A percentile compares a stretch with the other conserved stretches of the same genome.
Conservation (phyloP, 2,329 filamentous ascomycete species). For the Venturia pyrina region DNA sequence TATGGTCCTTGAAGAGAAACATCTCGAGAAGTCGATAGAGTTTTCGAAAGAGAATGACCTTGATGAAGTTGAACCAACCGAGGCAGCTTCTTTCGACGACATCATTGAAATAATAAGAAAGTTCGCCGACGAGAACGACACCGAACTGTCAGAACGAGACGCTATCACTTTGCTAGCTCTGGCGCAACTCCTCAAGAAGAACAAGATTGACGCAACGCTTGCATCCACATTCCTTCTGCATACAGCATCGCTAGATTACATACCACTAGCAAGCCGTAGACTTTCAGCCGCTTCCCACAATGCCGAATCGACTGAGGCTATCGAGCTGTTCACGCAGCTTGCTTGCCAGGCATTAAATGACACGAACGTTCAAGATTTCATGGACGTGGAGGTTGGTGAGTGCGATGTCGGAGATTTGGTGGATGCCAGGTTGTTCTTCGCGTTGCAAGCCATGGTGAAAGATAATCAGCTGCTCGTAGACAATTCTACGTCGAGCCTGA, state of each 20-base stretch:
- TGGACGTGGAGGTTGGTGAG: background rate
- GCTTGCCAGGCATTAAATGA: slow-evolving; percentile 31
- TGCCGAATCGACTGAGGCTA: background rate
- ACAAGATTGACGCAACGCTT: slow-evolving; percentile 21
- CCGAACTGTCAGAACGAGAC: slow-evolving; percentile 24
- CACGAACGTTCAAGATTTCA: slow-evolving; percentile 22
- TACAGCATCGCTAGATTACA: background rate
- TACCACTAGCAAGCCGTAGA: background rate
- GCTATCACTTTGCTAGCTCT: slow-evolving; percentile 23
- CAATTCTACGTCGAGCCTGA: background rate
- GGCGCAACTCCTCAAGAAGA: slow-evolving; percentile 23
- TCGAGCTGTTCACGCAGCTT: slow-evolving; percentile 23
- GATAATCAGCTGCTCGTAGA: slow-evolving; percentile 12
- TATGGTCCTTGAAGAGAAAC: slow-evolving; percentile 33
- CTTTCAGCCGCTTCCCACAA: background rate
- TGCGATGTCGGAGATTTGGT: slow-evolving; percentile 43
- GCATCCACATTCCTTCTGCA: slow-evolving; percentile 35
- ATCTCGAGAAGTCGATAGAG: background rate
- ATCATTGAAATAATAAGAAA: background rate
- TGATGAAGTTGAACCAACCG: background rate
- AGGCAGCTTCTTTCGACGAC: background rate
- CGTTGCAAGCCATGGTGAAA: background rate
- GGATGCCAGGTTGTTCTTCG: slow-evolving; percentile 36
- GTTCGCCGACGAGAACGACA: background rate
- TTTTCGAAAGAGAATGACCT: background rate